Base-by-base conservation (phyloP, 805 yeast genomes). In the Cyberlindnera petersonii region DNA sequence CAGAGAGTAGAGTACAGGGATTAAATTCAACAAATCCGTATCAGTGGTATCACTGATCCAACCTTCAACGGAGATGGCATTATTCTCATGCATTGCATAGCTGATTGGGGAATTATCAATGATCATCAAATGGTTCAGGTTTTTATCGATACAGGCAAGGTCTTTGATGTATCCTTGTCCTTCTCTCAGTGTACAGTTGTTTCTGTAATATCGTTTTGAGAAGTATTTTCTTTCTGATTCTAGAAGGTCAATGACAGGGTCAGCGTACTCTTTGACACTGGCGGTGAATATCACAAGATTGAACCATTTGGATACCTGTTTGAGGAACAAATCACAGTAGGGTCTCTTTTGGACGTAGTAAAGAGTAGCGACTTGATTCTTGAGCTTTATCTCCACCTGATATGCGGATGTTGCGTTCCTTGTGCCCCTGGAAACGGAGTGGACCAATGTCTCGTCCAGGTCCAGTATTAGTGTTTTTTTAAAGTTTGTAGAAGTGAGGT, bases 11-110 rank as follows among this genome's bases (percentile, higher is more conserved):
- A 87, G 64, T 55, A 93, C 64, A 2, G 98, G 98, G 30, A 93
- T 60, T 37, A 93, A 63, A 52, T 87, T 80, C 61, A 93, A 66
- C 42, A 93, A 65, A 53, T 87, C 95, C 17, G 80, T 68, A 56
- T 93, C 98, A 26, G 82, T 75, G n/a, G 94, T 95, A 61, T 93
- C 98, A 56, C 85, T 86, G 46, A 93, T 87, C 98, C 98, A 93
- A 32, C 98, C 98, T 63, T 89, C 96, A 6, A 93, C 87, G 65
- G 83, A 79, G 17, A 93, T 82, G 2, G 96, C 98, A 55, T 93
- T 93, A 49, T 81, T 81, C 43, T 79, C 86, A 59, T 91, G 89
- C 59, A 77, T 64, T 13, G 86, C 80, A 59, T 86, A 93, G 55
- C 95, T 83, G 19, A 88, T 75, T 1, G 98, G 98, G 9, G 96